Base-by-base conservation (phyloP, 2,329 filamentous ascomycete species). In the Botrytis squamosa region DNA sequence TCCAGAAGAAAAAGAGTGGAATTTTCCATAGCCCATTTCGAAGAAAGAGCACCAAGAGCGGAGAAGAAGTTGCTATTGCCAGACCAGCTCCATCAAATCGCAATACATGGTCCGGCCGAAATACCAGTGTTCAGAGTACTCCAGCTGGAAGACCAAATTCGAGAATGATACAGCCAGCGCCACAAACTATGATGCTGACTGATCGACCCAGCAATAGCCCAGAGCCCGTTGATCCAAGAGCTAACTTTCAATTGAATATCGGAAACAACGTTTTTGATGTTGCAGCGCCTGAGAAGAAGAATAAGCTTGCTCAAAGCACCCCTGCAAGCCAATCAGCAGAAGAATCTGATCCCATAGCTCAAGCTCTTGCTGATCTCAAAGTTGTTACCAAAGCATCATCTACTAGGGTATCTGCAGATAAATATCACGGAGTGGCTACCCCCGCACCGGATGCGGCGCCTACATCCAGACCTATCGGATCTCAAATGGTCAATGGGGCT, bases 251-350 rank as follows among this genome's bases (percentile, higher is more conserved):
- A 75, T 87, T 99, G 42, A 98, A 98, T 79, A 89, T 99, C 72
- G 96, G 96, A 12, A 94, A 97, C 79, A 99, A 99, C 79, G 94
- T 99, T 18, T 97, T 99, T 79, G 91, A 97, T 73, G 95, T 99
- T 16, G 92, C 93, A 20, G 92, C 92, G 14, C 91, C 93, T 0
- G 93, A 95, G 74, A 88, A 86, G 76, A 87, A 86, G 76, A 86
- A 82, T 62, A 85, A 85, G 60, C 80, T 80, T 8, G 77, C 80
- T 76, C 79, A 78, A 73, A 82, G 73, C 74, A 82, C n/a, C 16
- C 59, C 81, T 46, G 82, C 80, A 66, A 80, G 81, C 77, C 85
- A 81, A 72, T 81, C 83, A 6, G 83, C 86, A 49, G 91, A 93
- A 42, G 91, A 94, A 38, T 83, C 88, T 25, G 96, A 99, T 79